Percentiles rank a stretch among this genome's conserved stretches.
Conservation (phyloP, 306 rosid genomes). For the Calophaca sinica region DNA sequence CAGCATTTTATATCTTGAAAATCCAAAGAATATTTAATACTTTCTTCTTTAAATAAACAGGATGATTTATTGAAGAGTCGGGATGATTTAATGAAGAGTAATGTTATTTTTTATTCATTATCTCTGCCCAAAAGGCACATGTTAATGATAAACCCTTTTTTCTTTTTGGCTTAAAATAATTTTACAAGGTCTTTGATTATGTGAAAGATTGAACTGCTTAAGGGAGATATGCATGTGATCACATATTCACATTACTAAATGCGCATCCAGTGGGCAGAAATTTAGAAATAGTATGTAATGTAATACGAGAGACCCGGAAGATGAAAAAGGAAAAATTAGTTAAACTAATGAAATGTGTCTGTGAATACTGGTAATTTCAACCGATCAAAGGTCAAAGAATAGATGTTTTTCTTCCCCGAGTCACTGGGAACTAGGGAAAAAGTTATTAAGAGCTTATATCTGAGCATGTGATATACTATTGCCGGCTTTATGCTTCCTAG, state of each 20-base stretch:
- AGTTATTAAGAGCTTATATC: conserved; percentile 28
- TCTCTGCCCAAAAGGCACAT: background rate
- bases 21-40: background rate
- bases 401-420: background rate
- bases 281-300: conserved; percentile 10
- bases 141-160: background rate
- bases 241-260: conserved; percentile 16
- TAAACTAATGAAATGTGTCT: conserved; percentile 17
- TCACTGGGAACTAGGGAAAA: conserved; percentile 7
- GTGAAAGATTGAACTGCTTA: too few relatives aligned
- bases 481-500: conserved; percentile 3
- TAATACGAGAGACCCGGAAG: conserved; percentile 14
- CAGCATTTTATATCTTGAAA: background rate
- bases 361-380: conserved; percentile 1
- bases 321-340: background rate
- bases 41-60: background rate
- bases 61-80: conserved; percentile 1
- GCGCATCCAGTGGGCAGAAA: background rate
- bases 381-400: background rate
- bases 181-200: background rate
- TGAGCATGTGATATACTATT: conserved; percentile 7
- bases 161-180: background rate
- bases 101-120: background rate
- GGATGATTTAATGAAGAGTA: background rate
- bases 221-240: conserved; percentile 5